Evolutionary conservation across 163 green algal species (phyloP).

Genomic region (Chloroidium sp.): DNA sequence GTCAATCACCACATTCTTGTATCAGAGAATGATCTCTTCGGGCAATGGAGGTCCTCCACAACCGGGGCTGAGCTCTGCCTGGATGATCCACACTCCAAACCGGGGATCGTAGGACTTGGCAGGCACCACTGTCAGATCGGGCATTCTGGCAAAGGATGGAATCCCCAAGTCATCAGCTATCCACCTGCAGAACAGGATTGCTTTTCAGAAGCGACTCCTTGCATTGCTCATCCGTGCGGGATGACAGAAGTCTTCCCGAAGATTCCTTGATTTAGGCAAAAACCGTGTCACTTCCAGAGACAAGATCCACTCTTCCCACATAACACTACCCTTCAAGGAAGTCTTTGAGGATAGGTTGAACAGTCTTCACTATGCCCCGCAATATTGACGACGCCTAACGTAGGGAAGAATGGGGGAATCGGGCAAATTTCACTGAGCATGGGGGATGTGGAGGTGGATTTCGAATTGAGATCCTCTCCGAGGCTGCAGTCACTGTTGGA

Average conservation of each 20-base stretch:
- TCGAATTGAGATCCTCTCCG: no score
- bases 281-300: neutral
- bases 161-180: slow-evolving; percentile 38
- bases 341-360: neutral
- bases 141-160: slow-evolving; percentile 29
- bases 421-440: no score
- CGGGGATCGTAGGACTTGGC: slow-evolving; percentile 29
- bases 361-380: no score
- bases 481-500: no score
- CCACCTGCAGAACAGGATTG: slow-evolving; percentile 26
- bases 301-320: neutral
- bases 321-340: neutral
- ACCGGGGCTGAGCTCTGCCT: slow-evolving; percentile 25
- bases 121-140: slow-evolving; percentile 23
- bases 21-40: slow-evolving; percentile 44
- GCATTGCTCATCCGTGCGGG: no score
- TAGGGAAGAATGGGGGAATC: no score
- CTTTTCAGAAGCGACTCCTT: no score
- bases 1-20: no score
- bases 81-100: slow-evolving; percentile 37
- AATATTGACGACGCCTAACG: no score
- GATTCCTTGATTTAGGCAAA: neutral
- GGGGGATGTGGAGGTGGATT: no score
- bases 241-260: no score
- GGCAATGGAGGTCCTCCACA: slow-evolving; percentile 38